These are phyloP conservation scores for Medicago lupulina DNA, from an alignment of 306 rosid species.

Conservation along the genomic window DNA sequence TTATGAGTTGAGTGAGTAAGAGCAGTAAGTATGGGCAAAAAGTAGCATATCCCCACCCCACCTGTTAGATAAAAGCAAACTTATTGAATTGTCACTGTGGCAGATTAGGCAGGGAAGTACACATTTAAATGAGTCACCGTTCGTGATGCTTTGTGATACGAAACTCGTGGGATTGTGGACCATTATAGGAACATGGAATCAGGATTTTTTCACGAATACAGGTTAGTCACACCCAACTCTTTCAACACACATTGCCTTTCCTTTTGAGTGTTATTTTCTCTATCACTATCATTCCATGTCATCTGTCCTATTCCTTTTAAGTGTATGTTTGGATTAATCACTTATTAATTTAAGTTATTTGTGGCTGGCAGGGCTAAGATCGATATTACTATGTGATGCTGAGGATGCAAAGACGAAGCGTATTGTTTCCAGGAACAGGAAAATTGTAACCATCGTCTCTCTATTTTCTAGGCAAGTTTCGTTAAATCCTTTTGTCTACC, in stretches of 20 bases:
- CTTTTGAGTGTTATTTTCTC: constrained; percentile 23
- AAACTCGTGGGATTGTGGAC: constrained; percentile 27
- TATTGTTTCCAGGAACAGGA: constrained; percentile 34
- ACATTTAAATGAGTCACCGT: constrained; percentile 1
- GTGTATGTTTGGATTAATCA: neutral
- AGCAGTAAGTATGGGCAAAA: neutral
- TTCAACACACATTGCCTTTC: neutral
- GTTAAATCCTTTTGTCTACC: constrained; percentile 16
- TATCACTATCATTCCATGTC: constrained; percentile 2
- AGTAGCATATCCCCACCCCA: neutral
- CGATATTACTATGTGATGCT: neutral
- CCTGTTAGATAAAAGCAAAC: neutral
- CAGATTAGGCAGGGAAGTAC: neutral
- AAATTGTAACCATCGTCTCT: neutral
- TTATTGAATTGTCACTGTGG: neutral
- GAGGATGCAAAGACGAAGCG: constrained; percentile 3
- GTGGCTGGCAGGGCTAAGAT: constrained; percentile 20
- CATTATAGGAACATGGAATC: constrained; percentile 21
- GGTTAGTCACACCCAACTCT: constrained; percentile 21
- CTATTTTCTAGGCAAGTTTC: constrained; percentile 40
- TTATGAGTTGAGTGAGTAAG: too few species aligned
- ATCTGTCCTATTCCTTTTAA: neutral
- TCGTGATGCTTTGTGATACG: neutral
- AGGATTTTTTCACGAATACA: constrained; percentile 1
- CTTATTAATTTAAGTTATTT: neutral